Percentiles rank a stretch among this genome's conserved stretches.
These are phyloP conservation scores for Saposhnikovia divaricata DNA, from an alignment of 129 eudicot genomes.

Conservation along the genomic window DNA sequence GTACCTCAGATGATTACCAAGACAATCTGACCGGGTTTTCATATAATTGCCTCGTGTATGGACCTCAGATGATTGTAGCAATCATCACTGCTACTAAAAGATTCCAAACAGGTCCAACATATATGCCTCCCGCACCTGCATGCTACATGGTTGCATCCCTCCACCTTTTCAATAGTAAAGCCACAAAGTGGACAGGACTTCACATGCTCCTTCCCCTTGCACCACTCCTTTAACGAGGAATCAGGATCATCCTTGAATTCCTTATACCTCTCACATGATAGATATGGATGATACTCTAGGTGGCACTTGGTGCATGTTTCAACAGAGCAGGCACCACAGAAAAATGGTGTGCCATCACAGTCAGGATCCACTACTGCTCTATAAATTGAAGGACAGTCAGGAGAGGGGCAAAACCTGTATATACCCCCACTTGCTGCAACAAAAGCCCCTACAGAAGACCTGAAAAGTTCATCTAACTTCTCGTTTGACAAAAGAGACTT, in stretches of 20 bases:
- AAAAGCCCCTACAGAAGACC: constrained; percentile 71
- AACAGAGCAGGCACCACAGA: constrained; percentile 72
- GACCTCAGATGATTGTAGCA: constrained; percentile 70
- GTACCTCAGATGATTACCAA: not conserved
- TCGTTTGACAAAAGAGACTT: constrained; percentile 39
- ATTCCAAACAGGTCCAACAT: constrained; percentile 81
- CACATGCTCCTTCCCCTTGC: constrained; percentile 62
- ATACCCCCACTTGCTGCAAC: constrained; percentile 60
- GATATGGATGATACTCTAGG: constrained; percentile 68
- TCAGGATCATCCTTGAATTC: constrained; percentile 86
- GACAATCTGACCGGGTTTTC: not conserved
- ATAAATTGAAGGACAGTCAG: constrained; percentile 84
- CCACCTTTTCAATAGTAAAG: constrained; percentile 75
- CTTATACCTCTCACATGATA: constrained; percentile 70
- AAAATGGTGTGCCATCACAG: constrained; percentile 31
- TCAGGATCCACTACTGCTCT: constrained; percentile 26
- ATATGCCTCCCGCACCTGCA: constrained; percentile 87
- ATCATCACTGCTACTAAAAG: constrained; percentile 42
- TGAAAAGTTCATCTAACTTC: constrained; percentile 77
- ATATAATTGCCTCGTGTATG: constrained; percentile 47
- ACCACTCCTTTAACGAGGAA: constrained; percentile 71
- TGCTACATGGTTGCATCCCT: constrained; percentile 93
- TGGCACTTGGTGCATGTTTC: constrained; percentile 88
- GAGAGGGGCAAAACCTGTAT: constrained; percentile 90
- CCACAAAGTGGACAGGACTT: constrained; percentile 66